phyloP scores from a whole-genome alignment of 208 protist genomes.

The Trypanosoma brucei region DNA sequence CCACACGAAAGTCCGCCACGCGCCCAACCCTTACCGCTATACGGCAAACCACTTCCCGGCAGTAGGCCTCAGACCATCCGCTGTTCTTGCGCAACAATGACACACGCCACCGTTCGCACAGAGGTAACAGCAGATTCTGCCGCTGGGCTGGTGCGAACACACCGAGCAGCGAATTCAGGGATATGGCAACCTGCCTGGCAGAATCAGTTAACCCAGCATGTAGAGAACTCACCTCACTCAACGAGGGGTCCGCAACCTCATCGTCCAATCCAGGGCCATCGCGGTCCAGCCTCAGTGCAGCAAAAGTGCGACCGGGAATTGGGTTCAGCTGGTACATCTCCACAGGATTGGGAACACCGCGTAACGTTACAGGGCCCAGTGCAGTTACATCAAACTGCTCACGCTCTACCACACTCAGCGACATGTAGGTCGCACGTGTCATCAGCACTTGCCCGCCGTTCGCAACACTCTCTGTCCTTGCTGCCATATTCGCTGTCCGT shows the following conservation, averaged over 20 bases:
- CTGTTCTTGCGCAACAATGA: neutral
- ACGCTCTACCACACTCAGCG: slow-evolving; percentile 13
- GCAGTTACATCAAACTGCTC: slow-evolving; percentile 5
- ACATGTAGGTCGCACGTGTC: too few species aligned
- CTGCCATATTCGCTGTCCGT: too few species aligned
- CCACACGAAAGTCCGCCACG: too few species aligned
- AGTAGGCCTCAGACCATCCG: too few species aligned
- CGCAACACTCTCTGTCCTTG: too few species aligned
- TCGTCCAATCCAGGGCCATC: neutral
- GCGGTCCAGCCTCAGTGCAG: slow-evolving; percentile 1
- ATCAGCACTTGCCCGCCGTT: too few species aligned
- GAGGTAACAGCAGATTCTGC: neutral
- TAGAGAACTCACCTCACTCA: neutral
- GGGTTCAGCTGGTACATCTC: slow-evolving; percentile 6
- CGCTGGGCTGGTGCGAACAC: neutral
- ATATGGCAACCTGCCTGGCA: too few species aligned
- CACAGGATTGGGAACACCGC: slow-evolving; percentile 13
- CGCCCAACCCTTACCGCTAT: too few species aligned
- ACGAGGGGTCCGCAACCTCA: neutral
- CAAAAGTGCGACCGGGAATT: too few species aligned
- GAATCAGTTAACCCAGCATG: neutral
- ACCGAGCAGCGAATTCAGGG: neutral
- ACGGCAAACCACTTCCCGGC: too few species aligned
- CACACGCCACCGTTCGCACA: neutral
- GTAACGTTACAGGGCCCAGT: slow-evolving; percentile 16